These are phyloP conservation scores for Recurvomyces mirabilis DNA, from an alignment of 495 filamentous ascomycete species.

Conservation along the genomic window DNA sequence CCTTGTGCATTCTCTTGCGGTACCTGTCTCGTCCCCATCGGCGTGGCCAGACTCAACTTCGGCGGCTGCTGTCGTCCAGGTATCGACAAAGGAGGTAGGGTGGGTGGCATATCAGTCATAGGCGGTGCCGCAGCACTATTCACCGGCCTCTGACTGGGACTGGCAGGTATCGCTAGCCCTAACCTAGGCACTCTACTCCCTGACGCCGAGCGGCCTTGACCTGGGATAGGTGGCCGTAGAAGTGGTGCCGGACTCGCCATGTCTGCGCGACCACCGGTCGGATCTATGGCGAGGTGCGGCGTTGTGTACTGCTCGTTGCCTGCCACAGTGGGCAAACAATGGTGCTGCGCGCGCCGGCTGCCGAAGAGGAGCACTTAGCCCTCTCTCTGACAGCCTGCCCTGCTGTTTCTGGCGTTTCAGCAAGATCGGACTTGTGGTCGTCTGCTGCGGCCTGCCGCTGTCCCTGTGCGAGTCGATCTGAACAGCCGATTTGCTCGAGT, in stretches of 20 bases:
- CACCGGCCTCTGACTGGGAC: constrained; percentile 65
- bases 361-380: constrained; percentile 12
- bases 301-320: neutral
- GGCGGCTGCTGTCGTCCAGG: constrained; percentile 41
- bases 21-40: constrained; percentile 61
- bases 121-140: constrained; percentile 25
- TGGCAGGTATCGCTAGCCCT: constrained; percentile 77
- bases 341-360: constrained; percentile 6
- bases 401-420: neutral
- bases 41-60: constrained; percentile 68
- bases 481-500: too few species aligned
- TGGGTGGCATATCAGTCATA: constrained; percentile 4
- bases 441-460: neutral
- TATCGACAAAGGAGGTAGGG: constrained; percentile 15
- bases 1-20: constrained; percentile 46
- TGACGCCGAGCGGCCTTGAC: constrained; percentile 46
- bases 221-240: constrained; percentile 72
- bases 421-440: neutral
- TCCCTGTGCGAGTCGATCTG: too few species aligned
- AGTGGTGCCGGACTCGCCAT: constrained; percentile 75
- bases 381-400: constrained; percentile 20
- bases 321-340: constrained; percentile 17
- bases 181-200: constrained; percentile 62
- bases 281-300: constrained; percentile 3
- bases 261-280: constrained; percentile 25